phyloP scores from a whole-genome alignment of 768 basidiomycete genomes.

The Daedaleopsis nitida region DNA sequence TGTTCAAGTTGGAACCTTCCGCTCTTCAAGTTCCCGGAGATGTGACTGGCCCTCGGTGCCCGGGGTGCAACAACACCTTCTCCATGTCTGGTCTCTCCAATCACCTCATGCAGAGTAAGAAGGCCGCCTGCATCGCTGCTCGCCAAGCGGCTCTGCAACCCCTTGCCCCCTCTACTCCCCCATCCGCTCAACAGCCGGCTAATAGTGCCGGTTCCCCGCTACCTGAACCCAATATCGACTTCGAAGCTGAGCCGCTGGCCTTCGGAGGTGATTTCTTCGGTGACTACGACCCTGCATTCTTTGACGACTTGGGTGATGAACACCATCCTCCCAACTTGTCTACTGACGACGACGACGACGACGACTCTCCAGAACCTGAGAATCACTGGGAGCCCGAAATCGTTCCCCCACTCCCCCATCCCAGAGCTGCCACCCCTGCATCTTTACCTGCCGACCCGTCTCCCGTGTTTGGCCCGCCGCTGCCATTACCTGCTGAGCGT shows the following conservation, averaged over 20 bases:
- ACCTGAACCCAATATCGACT: neutral
- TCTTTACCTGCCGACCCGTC: too few species aligned
- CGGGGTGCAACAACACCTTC: neutral
- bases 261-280: slow-evolving; percentile 21
- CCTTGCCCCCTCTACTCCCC: neutral
- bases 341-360: neutral
- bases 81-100: neutral
- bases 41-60: neutral
- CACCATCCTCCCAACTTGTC: neutral
- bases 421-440: too few species aligned
- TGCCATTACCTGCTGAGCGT: too few species aligned
- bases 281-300: neutral
- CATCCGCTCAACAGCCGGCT: neutral
- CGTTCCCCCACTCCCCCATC: too few species aligned
- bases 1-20: too few species aligned
- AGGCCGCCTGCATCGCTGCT: neutral
- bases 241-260: neutral
- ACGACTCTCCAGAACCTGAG: neutral
- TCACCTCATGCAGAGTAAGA: neutral
- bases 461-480: too few species aligned
- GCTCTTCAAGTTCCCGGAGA: neutral
- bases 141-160: neutral
- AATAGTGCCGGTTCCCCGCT: neutral
- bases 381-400: neutral
- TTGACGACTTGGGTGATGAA: neutral